Percentiles rank a stretch among this genome's conserved stretches.
These are phyloP conservation scores for Annona squamosa DNA, from an alignment of 164 flowering plant species.

Conservation along the genomic window DNA sequence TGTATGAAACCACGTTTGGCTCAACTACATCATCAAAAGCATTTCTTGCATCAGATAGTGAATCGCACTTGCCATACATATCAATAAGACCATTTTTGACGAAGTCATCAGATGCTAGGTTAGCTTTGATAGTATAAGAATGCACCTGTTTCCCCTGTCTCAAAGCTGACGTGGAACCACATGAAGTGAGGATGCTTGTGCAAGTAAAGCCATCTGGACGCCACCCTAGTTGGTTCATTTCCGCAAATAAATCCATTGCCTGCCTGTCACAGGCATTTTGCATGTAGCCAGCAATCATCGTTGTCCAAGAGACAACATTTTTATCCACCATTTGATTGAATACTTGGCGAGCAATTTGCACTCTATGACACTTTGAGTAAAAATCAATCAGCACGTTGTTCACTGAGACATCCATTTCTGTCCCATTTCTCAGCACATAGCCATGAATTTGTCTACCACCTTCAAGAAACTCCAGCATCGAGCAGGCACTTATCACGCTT, in stretches of 20 bases:
- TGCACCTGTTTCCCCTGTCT: conserved; percentile 58
- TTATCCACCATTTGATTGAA: conserved; percentile 44
- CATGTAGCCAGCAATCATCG: conserved; percentile 72
- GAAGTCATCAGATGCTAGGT: conserved; percentile 48
- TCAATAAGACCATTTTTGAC: conserved; percentile 59
- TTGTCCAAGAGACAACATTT: conserved; percentile 64
- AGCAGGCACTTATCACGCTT: conserved; percentile 55
- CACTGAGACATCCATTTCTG: conserved; percentile 43
- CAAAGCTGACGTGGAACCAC: conserved; percentile 56
- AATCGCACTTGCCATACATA: conserved; percentile 66
- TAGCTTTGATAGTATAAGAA: conserved; percentile 46
- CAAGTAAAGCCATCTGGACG: conserved; percentile 61
- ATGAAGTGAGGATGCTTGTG: conserved; percentile 56
- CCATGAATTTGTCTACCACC: conserved; percentile 68
- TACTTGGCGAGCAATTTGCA: conserved; percentile 27
- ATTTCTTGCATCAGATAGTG: conserved; percentile 42
- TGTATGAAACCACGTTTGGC: conserved; percentile 44
- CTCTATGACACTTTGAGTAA: conserved; percentile 45
- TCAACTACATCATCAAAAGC: conserved; percentile 33
- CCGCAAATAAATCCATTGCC: conserved; percentile 43
- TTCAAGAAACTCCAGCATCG: conserved; percentile 37
- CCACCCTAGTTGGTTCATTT: conserved; percentile 43
- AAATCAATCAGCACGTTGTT: conserved; percentile 53
- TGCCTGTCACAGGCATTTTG: conserved; percentile 50
- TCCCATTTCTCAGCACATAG: conserved; percentile 42